These are phyloP conservation scores for Aotearoamyces nothofagi DNA, from an alignment of 2,329 filamentous ascomycete genomes.

Conservation along the genomic window DNA sequence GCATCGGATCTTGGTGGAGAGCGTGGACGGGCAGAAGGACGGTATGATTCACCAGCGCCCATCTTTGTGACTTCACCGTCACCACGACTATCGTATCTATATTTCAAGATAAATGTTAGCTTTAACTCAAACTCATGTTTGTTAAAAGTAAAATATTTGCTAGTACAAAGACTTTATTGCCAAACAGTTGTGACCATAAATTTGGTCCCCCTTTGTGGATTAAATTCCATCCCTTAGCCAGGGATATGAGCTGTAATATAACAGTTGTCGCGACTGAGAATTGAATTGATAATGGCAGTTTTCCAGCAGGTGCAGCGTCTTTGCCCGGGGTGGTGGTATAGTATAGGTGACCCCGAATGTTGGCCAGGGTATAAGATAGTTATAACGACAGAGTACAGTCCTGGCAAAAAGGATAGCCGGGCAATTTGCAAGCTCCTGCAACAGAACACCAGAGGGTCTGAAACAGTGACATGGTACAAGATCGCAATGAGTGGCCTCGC, in stretches of 20 bases:
- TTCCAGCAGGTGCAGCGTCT: too few species aligned
- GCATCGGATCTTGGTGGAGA: conserved; percentile 7
- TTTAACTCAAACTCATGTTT: background rate
- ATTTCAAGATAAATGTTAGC: background rate
- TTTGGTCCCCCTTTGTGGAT: background rate
- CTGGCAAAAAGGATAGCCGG: too few species aligned
- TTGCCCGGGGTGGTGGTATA: too few species aligned
- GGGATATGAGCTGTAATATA: too few species aligned
- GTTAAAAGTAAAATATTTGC: background rate
- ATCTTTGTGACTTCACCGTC: conserved; percentile 19
- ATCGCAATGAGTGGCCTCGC: background rate
- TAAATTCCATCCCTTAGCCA: background rate
- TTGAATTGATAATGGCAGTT: too few species aligned
- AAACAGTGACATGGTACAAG: too few species aligned
- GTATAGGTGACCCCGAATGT: too few species aligned
- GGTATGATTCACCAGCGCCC: conserved; percentile 19
- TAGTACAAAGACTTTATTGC: background rate
- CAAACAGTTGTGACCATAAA: background rate
- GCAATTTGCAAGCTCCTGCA: too few species aligned
- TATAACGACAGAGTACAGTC: background rate
- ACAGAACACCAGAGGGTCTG: too few species aligned
- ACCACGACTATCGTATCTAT: conserved; percentile 13
- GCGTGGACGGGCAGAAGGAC: conserved; percentile 14
- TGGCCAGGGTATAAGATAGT: background rate
- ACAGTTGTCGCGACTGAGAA: background rate